phyloP scores from a whole-genome alignment of 2,329 filamentous ascomycete species.

The Hirsutella rhossiliensis region DNA sequence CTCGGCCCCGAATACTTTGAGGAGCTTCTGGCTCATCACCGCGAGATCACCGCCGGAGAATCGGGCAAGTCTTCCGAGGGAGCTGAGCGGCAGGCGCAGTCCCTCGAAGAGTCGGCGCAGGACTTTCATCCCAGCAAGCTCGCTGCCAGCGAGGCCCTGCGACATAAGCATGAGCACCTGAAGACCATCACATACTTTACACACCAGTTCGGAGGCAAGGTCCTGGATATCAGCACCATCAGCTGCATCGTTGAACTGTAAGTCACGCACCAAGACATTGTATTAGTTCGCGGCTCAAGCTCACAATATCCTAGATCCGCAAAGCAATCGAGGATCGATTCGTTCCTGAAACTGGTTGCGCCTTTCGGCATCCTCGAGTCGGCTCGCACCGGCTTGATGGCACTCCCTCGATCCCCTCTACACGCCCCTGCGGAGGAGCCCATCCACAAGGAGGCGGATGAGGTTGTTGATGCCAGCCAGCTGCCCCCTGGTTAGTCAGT shows the following conservation, averaged over 20 bases:
- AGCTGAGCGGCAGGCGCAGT: constrained; percentile 20
- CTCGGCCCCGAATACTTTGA: constrained; percentile 97
- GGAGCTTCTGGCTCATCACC: constrained; percentile 88
- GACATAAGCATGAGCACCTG: constrained; percentile 95
- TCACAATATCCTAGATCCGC: constrained; percentile 51
- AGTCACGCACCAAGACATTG: constrained; percentile 24
- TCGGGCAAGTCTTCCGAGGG: constrained; percentile 22
- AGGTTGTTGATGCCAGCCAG: constrained; percentile 88
- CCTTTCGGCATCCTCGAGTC: constrained; percentile 97
- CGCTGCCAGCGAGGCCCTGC: constrained; percentile 74
- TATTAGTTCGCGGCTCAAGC: not conserved
- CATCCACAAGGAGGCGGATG: constrained; percentile 73
- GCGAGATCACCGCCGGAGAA: constrained; percentile 58
- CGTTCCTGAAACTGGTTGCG: constrained; percentile 88
- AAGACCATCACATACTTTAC: constrained; percentile 93
- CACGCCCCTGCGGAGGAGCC: constrained; percentile 59
- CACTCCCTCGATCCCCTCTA: constrained; percentile 83
- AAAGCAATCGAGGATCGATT: constrained; percentile 88
- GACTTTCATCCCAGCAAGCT: constrained; percentile 89
- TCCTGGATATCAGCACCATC: constrained; percentile 93
- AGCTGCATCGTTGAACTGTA: constrained; percentile 98
- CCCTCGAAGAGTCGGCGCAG: constrained; percentile 34
- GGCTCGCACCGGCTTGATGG: constrained; percentile 91
- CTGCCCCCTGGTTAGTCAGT: constrained; percentile 72
- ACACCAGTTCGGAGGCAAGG: constrained; percentile 96